Conservation (phyloP, 2,329 filamentous ascomycete species). For the Paraphaeosphaeria sporulosa region DNA sequence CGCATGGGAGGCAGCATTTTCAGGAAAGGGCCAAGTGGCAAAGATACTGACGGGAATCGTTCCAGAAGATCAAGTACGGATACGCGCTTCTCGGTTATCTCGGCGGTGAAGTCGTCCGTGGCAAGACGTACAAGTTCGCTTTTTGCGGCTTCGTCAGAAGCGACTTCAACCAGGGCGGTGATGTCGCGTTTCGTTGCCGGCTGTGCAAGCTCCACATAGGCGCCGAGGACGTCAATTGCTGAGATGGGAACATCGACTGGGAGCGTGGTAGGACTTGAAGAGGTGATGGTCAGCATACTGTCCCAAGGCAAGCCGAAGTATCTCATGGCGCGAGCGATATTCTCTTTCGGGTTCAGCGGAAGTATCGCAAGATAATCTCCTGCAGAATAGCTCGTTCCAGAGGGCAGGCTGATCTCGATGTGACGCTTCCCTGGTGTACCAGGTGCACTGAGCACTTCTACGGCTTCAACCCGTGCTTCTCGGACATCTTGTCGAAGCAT, state of each 20-base stretch:
- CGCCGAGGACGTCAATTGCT: slow-evolving; percentile 69
- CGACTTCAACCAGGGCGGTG: slow-evolving; percentile 58
- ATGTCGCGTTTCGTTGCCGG: slow-evolving; percentile 73
- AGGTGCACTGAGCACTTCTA: slow-evolving; percentile 37
- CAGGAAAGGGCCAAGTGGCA: slow-evolving; percentile 73
- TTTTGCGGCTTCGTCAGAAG: slow-evolving; percentile 58
- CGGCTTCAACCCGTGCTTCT: slow-evolving; percentile 45
- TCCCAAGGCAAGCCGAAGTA: slow-evolving; percentile 75
- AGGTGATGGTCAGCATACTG: slow-evolving; percentile 66
- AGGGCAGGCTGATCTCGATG: slow-evolving; percentile 55
- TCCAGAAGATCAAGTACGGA: slow-evolving; percentile 76
- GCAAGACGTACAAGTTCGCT: slow-evolving; percentile 59
- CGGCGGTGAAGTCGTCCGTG: slow-evolving; percentile 46
- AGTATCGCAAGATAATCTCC: slow-evolving; percentile 81
- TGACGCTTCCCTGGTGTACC: slow-evolving; percentile 45
- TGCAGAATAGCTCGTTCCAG: slow-evolving; percentile 67
- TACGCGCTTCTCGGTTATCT: slow-evolving; percentile 61
- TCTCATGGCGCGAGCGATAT: slow-evolving; percentile 68
- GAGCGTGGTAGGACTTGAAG: slow-evolving; percentile 71
- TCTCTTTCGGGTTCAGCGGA: slow-evolving; percentile 71
- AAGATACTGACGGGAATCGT: slow-evolving; percentile 61
- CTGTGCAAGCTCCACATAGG: slow-evolving; percentile 76
- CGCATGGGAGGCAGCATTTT: slow-evolving; percentile 79
- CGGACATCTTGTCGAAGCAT: slow-evolving; percentile 47
- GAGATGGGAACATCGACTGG: slow-evolving; percentile 68